phyloP scores from a whole-genome alignment of 805 yeast species.

The Metschnikowia drakensbergensis region DNA sequence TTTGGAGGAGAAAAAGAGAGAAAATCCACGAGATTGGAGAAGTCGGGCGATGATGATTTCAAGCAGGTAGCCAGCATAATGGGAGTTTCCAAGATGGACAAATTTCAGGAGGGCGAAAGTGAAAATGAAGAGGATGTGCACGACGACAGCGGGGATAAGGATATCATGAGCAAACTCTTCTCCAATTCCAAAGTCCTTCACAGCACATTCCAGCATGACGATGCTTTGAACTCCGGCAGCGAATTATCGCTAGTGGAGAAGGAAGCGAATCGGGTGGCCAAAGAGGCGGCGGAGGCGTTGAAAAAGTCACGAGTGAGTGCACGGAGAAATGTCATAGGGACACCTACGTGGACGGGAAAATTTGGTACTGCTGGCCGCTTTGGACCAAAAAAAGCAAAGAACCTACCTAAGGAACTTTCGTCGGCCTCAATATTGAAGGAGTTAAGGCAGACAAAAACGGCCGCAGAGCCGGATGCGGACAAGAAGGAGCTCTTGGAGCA shows the following conservation, averaged over 20 bases:
- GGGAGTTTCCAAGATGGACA: constrained; percentile 73
- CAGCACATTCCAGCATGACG: constrained; percentile 74
- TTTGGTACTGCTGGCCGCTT: constrained; percentile 74
- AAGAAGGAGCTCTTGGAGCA: constrained; percentile 23
- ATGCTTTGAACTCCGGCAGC: constrained; percentile 53
- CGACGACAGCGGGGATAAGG: constrained; percentile 45
- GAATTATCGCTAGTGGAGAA: constrained; percentile 53
- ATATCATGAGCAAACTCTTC: constrained; percentile 69
- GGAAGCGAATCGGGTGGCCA: constrained; percentile 60
- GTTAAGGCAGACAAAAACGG: constrained; percentile 32
- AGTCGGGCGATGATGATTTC: constrained; percentile 60
- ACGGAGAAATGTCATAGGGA: constrained; percentile 51
- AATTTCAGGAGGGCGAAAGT: constrained; percentile 52
- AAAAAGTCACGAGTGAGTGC: constrained; percentile 58
- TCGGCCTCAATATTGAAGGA: constrained; percentile 50
- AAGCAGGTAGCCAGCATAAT: constrained; percentile 55
- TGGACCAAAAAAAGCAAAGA: not conserved
- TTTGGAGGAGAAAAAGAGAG: constrained; percentile 33
- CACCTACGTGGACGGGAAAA: constrained; percentile 95
- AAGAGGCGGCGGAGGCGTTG: constrained; percentile 52
- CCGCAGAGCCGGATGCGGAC: constrained; percentile 6
- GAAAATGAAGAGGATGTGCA: constrained; percentile 21
- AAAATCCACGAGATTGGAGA: constrained; percentile 30
- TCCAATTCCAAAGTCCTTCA: constrained; percentile 63
- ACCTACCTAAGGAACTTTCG: constrained; percentile 20